Conservation (phyloP, 2,329 filamentous ascomycete genomes). For the Coniochaeta hoffmannii region DNA sequence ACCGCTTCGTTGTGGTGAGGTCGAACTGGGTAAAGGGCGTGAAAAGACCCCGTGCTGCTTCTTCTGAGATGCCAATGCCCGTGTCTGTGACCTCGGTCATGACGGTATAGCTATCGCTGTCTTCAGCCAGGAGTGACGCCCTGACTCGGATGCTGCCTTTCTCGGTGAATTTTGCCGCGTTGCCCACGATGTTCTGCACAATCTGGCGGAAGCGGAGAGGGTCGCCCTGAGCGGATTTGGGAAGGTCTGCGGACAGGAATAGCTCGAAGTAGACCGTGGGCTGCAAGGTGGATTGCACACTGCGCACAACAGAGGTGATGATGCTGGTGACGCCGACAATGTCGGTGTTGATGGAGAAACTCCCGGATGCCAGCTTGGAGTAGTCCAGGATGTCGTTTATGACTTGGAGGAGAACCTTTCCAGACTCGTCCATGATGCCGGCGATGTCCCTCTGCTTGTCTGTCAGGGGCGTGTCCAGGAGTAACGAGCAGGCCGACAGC, state of each 20-base stretch:
- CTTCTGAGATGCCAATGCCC: conserved; percentile 74
- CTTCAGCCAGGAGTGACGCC: conserved; percentile 30
- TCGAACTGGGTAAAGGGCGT: conserved; percentile 77
- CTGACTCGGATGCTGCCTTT: conserved; percentile 41
- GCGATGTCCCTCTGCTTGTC: conserved; percentile 48
- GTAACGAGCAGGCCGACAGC: conserved; percentile 49
- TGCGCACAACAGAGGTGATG: conserved; percentile 40
- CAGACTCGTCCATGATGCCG: conserved; percentile 51
- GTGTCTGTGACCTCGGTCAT: conserved; percentile 63
- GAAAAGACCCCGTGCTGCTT: conserved; percentile 46
- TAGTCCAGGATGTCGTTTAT: conserved; percentile 64
- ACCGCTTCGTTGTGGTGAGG: conserved; percentile 69
- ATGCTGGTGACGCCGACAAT: conserved; percentile 38
- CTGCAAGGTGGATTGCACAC: conserved; percentile 37
- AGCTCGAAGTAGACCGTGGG: conserved; percentile 38
- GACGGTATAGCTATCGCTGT: conserved; percentile 35
- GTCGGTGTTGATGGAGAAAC: conserved; percentile 48
- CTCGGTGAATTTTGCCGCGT: conserved; percentile 56
- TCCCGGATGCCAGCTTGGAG: conserved; percentile 54
- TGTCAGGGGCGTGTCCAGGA: conserved; percentile 45
- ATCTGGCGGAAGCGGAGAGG: conserved; percentile 54
- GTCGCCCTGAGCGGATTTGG: conserved; percentile 44
- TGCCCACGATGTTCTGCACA: conserved; percentile 53
- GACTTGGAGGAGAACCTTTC: conserved; percentile 48
- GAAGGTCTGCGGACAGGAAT: conserved; percentile 36